Evolutionary conservation across 1,284 basidiomycete genomes (phyloP), one percentile per base, ranked within the genome.

Genomic region (Volvariella surrecta): DNA sequence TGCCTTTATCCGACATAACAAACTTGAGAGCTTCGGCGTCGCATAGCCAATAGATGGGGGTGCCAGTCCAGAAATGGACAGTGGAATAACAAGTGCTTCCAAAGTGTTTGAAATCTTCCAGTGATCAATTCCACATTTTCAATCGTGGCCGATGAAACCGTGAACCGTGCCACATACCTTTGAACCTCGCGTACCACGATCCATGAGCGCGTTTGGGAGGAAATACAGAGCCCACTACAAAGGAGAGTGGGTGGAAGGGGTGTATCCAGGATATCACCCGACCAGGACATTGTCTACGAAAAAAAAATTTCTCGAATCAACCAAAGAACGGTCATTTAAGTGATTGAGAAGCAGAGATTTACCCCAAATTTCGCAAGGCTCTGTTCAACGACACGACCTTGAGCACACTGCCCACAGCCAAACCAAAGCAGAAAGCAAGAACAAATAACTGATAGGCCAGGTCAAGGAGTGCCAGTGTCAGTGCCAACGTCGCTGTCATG

Each of bases 1-100:
- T 49, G 42, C 48, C 40, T 21, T 56, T 50, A 44, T 64, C 55
- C 2, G 48, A 46, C 9, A 40, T 41, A 20, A 64, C 45, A 8
- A 45, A 38, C 28, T 57, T 66, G 2, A 61, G 16, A 7, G 62
- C 62, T 16, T 63, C 61, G 2, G 58, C 43, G 34, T 66, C 64
- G 22, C 61, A 59, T 8, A 64, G n/a, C 56, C 58, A 63, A 43
- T 56, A 60, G 22, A 40, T 24, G 2, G 20, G 49, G 16, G 24
- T 46, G 11, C 50, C 41, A n/a, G 39, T n/a, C 31, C 37, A 54
- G 31, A 67, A 46, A 0, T 46, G 39, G 15, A 68, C 52, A 8
- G 67, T 62, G 1, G 58, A 57, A 15, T 67, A 49, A 13, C 55
- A 55, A 0, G 70, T 71, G 38, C 56, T 59, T 28, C 64, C 58